These are phyloP conservation scores for Claviceps citrina DNA, from an alignment of 2,329 filamentous ascomycete species.

Conservation along the genomic window DNA sequence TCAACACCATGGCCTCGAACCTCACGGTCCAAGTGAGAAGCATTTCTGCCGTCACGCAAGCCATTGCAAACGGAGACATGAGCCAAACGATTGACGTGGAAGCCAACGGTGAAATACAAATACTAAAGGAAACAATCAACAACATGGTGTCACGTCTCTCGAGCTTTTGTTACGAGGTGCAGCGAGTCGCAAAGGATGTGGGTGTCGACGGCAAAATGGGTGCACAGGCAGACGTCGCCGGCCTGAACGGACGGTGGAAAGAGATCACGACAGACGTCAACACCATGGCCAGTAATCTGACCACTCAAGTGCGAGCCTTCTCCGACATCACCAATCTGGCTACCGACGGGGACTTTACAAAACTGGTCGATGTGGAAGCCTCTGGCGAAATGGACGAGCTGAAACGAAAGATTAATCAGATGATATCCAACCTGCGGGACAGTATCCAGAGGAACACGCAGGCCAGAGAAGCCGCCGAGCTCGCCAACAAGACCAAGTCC, in stretches of 20 bases:
- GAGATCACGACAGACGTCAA: constrained; percentile 96
- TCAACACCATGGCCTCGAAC: constrained; percentile 62
- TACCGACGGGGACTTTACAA: constrained; percentile 92
- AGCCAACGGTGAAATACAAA: constrained; percentile 84
- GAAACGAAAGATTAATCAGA: constrained; percentile 98
- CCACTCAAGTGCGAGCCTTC: constrained; percentile 92
- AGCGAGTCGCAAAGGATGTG: constrained; percentile 89
- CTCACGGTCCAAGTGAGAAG: constrained; percentile 65
- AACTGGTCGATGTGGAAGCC: constrained; percentile 89
- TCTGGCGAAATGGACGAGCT: constrained; percentile 98
- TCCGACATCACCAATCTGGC: constrained; percentile 97
- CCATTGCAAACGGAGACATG: constrained; percentile 90
- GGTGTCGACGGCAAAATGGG: constrained; percentile 98
- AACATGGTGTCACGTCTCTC: constrained; percentile 96
- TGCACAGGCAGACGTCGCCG: constrained; percentile 85
- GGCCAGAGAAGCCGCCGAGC: constrained; percentile 84
- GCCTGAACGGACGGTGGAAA: constrained; percentile 89
- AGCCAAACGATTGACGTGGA: constrained; percentile 91
- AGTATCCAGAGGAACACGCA: constrained; percentile 95
- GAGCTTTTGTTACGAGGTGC: constrained; percentile 90
- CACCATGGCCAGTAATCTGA: constrained; percentile 69
- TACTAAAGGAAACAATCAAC: constrained; percentile 92
- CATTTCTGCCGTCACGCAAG: constrained; percentile 87
- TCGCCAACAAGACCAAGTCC: constrained; percentile 96
- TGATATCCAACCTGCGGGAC: constrained; percentile 90